Percentiles rank a stretch among this genome's conserved stretches.
phyloP scores from a whole-genome alignment of 169 alveolate species.

The Eimeria sp. region DNA sequence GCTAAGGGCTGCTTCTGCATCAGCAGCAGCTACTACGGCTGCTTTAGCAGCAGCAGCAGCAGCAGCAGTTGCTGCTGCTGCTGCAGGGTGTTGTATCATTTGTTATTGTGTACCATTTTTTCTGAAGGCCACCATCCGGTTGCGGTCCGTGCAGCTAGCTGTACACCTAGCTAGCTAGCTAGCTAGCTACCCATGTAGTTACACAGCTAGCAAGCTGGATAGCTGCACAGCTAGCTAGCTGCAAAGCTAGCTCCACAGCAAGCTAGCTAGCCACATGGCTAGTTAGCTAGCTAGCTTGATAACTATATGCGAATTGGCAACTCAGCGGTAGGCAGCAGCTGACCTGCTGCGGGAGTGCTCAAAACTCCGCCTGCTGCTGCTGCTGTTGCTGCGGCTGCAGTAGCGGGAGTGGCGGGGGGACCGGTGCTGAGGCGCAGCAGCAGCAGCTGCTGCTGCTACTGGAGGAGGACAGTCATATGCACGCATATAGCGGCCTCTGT shows the following conservation, averaged over 20 bases:
- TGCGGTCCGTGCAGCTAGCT: background rate
- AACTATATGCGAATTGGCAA: too few species aligned
- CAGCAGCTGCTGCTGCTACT: background rate
- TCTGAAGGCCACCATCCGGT: too few species aligned
- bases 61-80: slow-evolving; percentile 21
- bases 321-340: background rate
- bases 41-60: slow-evolving; percentile 11
- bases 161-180: background rate
- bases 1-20: background rate
- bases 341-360: background rate
- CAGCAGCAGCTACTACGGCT: background rate
- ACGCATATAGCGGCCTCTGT: too few species aligned
- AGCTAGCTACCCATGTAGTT: background rate
- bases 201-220: background rate
- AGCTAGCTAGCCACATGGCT: background rate
- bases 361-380: background rate
- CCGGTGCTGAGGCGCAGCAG: background rate
- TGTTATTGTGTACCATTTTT: too few species aligned
- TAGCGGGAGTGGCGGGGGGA: background rate
- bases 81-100: background rate
- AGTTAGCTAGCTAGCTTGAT: background rate
- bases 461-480: background rate
- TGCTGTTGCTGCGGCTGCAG: background rate
- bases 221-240: background rate
- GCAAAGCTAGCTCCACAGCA: background rate